Evolutionary conservation across 805 yeast genomes (phyloP).

Genomic region (Debaryomyces tyrocola): DNA sequence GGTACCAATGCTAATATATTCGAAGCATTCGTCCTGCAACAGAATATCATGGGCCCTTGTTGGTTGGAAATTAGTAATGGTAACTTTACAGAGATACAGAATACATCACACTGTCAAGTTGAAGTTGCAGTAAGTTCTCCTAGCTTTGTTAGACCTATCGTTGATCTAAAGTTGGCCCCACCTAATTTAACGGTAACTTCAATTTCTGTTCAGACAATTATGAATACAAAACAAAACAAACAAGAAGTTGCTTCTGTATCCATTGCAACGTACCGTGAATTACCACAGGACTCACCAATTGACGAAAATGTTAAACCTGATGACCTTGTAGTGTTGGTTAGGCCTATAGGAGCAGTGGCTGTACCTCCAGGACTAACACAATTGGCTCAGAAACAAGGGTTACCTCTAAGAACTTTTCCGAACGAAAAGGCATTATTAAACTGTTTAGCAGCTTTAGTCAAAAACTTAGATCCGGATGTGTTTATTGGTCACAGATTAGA

Average conservation of each 20-base stretch:
- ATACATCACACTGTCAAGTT: slow-evolving; percentile 78
- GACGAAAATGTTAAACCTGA: slow-evolving; percentile 61
- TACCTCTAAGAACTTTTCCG: slow-evolving; percentile 58
- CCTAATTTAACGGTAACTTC: slow-evolving; percentile 67
- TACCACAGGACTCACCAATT: slow-evolving; percentile 75
- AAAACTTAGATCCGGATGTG: slow-evolving; percentile 84
- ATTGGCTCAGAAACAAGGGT: slow-evolving; percentile 53
- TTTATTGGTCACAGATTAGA: slow-evolving; percentile 87
- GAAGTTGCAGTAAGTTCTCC: slow-evolving; percentile 64
- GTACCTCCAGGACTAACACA: slow-evolving; percentile 77
- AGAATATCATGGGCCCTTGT: slow-evolving; percentile 95
- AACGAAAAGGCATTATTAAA: slow-evolving; percentile 74
- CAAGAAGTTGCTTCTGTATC: slow-evolving; percentile 90
- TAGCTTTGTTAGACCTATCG: slow-evolving; percentile 45
- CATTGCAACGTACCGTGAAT: slow-evolving; percentile 63
- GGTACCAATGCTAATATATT: slow-evolving; percentile 75
- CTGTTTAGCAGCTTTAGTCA: slow-evolving; percentile 71
- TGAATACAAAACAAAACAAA: slow-evolving; percentile 69
- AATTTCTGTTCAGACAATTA: slow-evolving; percentile 74
- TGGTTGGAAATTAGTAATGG: slow-evolving; percentile 80
- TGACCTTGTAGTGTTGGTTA: slow-evolving; percentile 66
- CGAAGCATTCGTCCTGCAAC: slow-evolving; percentile 81
- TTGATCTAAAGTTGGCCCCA: slow-evolving; percentile 53
- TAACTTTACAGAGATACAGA: slow-evolving; percentile 56
- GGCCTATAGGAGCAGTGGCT: slow-evolving; percentile 67